phyloP scores from a whole-genome alignment of 2,329 filamentous ascomycete genomes.

The Mycosphaerella sp. region DNA sequence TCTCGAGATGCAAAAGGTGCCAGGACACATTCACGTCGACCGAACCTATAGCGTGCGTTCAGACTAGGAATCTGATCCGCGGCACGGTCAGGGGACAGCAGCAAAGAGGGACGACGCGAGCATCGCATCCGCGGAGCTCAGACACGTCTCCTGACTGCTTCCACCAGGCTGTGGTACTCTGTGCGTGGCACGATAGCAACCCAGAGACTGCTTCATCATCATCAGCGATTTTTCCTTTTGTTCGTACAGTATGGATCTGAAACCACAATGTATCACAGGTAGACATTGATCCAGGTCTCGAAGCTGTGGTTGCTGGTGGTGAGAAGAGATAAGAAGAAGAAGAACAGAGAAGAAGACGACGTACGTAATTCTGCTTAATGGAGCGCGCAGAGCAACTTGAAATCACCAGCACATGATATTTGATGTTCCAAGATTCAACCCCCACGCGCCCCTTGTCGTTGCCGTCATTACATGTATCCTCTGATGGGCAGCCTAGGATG shows the following conservation, averaged over 20 bases:
- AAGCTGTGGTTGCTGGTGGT: not conserved
- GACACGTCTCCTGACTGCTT: slow-evolving; percentile 6
- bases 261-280: not conserved
- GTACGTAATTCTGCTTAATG: slow-evolving; percentile 5
- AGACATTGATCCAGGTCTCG: not conserved
- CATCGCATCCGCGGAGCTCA: slow-evolving; percentile 10
- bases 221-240: slow-evolving; percentile 6
- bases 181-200: not conserved
- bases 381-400: not conserved
- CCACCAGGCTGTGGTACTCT: not conserved
- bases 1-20: slow-evolving; percentile 22
- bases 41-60: slow-evolving; percentile 22
- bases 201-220: slow-evolving; percentile 6
- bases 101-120: slow-evolving; percentile 6
- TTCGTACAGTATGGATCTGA: slow-evolving; percentile 2
- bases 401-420: not conserved
- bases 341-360: not conserved
- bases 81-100: not conserved
- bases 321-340: not conserved
- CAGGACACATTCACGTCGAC: slow-evolving; percentile 22
- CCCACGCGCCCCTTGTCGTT: not conserved
- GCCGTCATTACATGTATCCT: not conserved
- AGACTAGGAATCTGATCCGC: slow-evolving; percentile 13
- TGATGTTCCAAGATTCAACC: too few relatives aligned
- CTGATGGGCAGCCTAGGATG: not conserved